phyloP scores from a whole-genome alignment of 2,329 filamentous ascomycete genomes.

The Trichoderma sp. region DNA sequence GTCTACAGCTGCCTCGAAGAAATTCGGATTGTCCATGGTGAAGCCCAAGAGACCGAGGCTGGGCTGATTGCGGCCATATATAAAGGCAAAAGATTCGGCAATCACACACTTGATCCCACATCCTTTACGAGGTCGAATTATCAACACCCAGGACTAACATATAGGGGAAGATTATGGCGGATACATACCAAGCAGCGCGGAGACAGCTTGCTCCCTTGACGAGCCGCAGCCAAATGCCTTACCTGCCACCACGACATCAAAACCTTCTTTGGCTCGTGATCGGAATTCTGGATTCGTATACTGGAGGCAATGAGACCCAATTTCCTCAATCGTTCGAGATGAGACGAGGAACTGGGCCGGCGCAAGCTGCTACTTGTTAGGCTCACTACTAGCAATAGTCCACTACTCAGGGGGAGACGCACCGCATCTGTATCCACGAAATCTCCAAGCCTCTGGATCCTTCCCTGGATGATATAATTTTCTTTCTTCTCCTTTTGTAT shows the following conservation, averaged over 20 bases:
- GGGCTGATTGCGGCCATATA: conserved; percentile 45
- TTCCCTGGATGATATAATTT: conserved; percentile 30
- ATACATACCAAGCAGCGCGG: conserved; percentile 30
- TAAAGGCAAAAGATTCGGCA: conserved; percentile 44
- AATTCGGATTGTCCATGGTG: conserved; percentile 36
- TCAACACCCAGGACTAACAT: background rate
- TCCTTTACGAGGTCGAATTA: conserved; percentile 23
- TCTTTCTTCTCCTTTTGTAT: background rate
- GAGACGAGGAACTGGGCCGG: conserved; percentile 34
- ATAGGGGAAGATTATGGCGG: background rate
- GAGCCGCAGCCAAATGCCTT: conserved; percentile 46
- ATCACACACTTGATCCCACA: conserved; percentile 42
- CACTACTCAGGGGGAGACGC: conserved; percentile 18
- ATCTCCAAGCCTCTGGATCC: conserved; percentile 40
- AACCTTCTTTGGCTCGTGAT: conserved; percentile 33
- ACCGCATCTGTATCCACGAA: conserved; percentile 45
- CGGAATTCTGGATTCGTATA: conserved; percentile 42
- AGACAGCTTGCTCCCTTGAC: conserved; percentile 43
- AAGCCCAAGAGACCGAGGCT: conserved; percentile 44
- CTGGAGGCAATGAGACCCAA: conserved; percentile 40
- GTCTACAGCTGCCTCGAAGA: conserved; percentile 37
- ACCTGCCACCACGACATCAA: conserved; percentile 43
- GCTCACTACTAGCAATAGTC: background rate
- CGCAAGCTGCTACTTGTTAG: conserved; percentile 32
- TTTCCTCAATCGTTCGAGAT: conserved; percentile 29